A percentile compares a stretch with the other conserved stretches of the same genome.
Evolutionary conservation across 2,329 filamentous ascomycete species (phyloP).

Genomic region (Exophiala oligosperma): DNA sequence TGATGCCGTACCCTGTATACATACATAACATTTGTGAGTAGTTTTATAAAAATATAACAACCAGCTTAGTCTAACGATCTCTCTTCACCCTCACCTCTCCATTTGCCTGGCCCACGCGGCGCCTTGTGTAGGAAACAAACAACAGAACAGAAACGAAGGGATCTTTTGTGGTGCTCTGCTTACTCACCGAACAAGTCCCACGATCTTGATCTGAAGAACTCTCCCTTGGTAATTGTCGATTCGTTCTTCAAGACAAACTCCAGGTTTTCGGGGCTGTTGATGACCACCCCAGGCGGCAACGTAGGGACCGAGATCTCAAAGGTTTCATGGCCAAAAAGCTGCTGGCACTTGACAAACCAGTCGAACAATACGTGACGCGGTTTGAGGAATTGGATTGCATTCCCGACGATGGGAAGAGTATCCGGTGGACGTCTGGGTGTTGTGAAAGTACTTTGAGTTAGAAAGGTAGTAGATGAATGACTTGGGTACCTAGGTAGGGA

Average conservation of each 20-base stretch:
- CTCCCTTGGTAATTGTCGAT: slow-evolving; percentile 60
- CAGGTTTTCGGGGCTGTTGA: slow-evolving; percentile 62
- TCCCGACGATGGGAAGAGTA: slow-evolving; percentile 55
- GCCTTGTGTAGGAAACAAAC: no score
- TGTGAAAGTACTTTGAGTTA: background rate
- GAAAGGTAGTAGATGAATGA: background rate
- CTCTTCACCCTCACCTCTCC: no score
- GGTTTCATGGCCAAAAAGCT: slow-evolving; percentile 58
- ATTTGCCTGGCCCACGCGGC: no score
- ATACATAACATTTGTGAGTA: no score
- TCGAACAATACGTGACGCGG: slow-evolving; percentile 60
- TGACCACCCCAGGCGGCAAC: slow-evolving; percentile 62
- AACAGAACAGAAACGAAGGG: no score
- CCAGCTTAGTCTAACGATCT: no score
- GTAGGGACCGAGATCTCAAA: slow-evolving; percentile 64
- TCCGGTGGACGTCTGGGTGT: slow-evolving; percentile 26
- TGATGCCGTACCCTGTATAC: slow-evolving; percentile 58
- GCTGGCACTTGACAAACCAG: slow-evolving; percentile 63
- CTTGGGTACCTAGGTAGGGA: background rate
- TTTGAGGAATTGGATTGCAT: slow-evolving; percentile 62
- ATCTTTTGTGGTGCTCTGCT: no score
- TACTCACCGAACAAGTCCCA: slow-evolving; percentile 60
- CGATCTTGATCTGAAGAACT: slow-evolving; percentile 60
- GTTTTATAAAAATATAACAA: no score
- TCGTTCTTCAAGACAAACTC: slow-evolving; percentile 65